These are phyloP conservation scores for Blastomyces gilchristii DNA, from an alignment of 2,329 filamentous ascomycete genomes.

Conservation along the genomic window DNA sequence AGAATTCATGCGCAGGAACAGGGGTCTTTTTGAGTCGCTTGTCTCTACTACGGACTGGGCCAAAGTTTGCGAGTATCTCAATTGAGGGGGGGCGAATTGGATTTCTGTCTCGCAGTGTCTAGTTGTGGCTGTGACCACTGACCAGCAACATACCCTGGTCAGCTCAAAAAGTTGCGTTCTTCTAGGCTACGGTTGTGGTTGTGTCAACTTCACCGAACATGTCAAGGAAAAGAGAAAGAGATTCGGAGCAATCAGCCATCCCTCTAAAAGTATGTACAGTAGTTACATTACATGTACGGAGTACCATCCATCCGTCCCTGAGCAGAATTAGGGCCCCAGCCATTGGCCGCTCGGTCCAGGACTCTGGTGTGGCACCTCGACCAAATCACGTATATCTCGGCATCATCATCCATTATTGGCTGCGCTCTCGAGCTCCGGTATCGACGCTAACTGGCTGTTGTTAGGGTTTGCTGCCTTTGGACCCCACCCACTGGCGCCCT, in stretches of 20 bases:
- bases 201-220: slow-evolving; percentile 2
- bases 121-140: not conserved
- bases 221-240: not conserved
- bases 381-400: slow-evolving; percentile 7
- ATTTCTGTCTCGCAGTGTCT: not conserved
- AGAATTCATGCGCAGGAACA: not conserved
- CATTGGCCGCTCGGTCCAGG: not conserved
- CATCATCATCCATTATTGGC: slow-evolving; percentile 5
- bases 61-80: not conserved
- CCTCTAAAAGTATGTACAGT: not conserved
- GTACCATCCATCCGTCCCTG: too few species aligned
- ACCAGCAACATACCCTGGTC: not conserved
- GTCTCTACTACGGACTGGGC: not conserved
- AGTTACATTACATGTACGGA: too few species aligned
- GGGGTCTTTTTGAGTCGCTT: not conserved
- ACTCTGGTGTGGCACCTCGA: not conserved
- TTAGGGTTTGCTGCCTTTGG: not conserved
- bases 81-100: not conserved
- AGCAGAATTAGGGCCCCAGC: not conserved
- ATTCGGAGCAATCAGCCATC: not conserved
- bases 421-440: not conserved
- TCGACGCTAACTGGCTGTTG: not conserved
- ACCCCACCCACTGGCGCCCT: not conserved
- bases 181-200: not conserved
- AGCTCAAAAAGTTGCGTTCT: not conserved